Evolutionary conservation across 305 asterid species (phyloP).

Genomic region (Caryopteris hybrid): DNA sequence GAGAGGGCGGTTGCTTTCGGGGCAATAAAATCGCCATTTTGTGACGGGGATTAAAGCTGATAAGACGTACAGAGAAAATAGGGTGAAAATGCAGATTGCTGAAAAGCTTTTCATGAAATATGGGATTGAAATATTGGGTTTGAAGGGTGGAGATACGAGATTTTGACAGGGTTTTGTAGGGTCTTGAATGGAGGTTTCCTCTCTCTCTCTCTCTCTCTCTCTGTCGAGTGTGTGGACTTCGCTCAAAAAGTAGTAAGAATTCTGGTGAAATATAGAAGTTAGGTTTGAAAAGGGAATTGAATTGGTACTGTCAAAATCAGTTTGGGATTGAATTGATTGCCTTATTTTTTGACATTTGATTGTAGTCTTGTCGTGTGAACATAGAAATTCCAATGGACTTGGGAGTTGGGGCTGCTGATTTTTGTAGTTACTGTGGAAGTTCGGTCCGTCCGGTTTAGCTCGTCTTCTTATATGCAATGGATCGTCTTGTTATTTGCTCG

Average conservation of each 20-base stretch:
- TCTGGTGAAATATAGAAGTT: too few relatives aligned
- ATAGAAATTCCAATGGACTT: too few relatives aligned
- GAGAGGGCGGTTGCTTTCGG: slow-evolving; percentile 14
- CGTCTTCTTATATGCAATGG: too few relatives aligned
- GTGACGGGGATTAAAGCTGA: slow-evolving; percentile 26
- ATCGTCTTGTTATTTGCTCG: too few relatives aligned
- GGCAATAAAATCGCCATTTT: slow-evolving; percentile 16
- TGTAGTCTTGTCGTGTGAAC: background rate
- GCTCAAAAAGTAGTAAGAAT: too few relatives aligned
- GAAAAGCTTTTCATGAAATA: slow-evolving; percentile 34
- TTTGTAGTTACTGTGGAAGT: too few relatives aligned
- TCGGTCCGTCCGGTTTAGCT: too few relatives aligned
- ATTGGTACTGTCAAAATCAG: too few relatives aligned
- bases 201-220: too few relatives aligned
- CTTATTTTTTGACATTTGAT: background rate
- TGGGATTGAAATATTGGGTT: slow-evolving; percentile 11
- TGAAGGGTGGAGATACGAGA: slow-evolving; percentile 19
- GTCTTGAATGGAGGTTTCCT: slow-evolving; percentile 15
- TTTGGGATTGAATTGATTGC: background rate
- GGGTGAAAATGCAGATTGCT: slow-evolving; percentile 30
- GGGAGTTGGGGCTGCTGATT: too few relatives aligned
- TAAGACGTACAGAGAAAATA: slow-evolving; percentile 32
- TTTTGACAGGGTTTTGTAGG: slow-evolving; percentile 40
- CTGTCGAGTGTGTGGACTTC: too few relatives aligned
- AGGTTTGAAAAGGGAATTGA: too few relatives aligned